Conservation (phyloP, 2,329 filamentous ascomycete genomes). For the Microthyrium microscopicum region DNA sequence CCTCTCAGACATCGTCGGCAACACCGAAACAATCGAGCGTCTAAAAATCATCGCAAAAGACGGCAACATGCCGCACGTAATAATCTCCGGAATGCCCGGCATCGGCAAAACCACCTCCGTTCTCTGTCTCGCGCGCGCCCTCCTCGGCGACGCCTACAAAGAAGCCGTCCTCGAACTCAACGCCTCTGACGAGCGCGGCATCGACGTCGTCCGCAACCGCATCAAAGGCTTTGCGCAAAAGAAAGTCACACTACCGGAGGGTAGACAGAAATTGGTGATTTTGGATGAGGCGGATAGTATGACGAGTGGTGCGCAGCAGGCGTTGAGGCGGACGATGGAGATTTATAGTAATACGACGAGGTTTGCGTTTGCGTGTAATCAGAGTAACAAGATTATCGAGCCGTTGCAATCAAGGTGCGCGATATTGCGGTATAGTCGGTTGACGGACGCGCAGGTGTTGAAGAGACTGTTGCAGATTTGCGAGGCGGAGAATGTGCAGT, state of each 20-base stretch:
- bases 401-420: conserved; percentile 94
- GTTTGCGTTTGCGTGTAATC: conserved; percentile 96
- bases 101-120: conserved; percentile 98
- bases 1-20: conserved; percentile 92
- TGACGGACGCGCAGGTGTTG: conserved; percentile 86
- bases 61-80: conserved; percentile 98
- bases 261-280: conserved; percentile 90
- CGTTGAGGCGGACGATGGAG: conserved; percentile 90
- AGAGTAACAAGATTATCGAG: conserved; percentile 98
- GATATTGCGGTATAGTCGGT: conserved; percentile 79
- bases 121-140: conserved; percentile 76
- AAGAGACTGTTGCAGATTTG: conserved; percentile 84
- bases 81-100: conserved; percentile 98
- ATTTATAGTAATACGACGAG: conserved; percentile 94
- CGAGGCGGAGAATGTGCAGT: conserved; percentile 76
- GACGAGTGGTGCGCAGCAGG: conserved; percentile 93
- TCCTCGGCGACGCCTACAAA: conserved; percentile 87
- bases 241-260: conserved; percentile 84
- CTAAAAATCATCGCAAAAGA: conserved; percentile 97
- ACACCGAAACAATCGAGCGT: conserved; percentile 92
- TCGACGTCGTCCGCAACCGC: conserved; percentile 89
- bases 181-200: conserved; percentile 89
- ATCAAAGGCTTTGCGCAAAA: conserved; percentile 99
- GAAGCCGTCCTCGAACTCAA: conserved; percentile 95
- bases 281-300: conserved; percentile 93